Evolutionary conservation across 129 eudicot genomes (phyloP), one percentile per base, ranked within the genome.

Genomic region (Helianthus tuberosus): DNA sequence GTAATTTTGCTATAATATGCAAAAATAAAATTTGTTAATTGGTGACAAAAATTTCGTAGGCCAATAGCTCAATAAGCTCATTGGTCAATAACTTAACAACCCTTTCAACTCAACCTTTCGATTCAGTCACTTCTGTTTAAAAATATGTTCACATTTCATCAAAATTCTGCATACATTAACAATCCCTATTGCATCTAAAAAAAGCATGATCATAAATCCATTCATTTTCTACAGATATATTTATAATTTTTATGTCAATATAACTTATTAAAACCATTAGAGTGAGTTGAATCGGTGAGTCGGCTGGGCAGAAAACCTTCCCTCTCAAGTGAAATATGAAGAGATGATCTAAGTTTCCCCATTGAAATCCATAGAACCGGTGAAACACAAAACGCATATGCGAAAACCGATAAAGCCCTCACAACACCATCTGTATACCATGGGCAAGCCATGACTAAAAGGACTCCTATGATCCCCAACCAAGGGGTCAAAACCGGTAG

Each of bases 391-490:
- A 90, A 88, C 0, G 96, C 96, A 66, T 90, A 93, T 48, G 75
- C 89, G 29, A 90, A 90, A 16, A 88, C 84, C 2, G 86, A 80
- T 25, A 90, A 82, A 6, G 96, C 96, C 78, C 96, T 88, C 55
- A 84, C 87, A 23, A 93, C 85, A 1, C 98, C 98, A 71, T 86
- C 85, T 0, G 68, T 55, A 75, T 93, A 93, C 96, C 95, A 86
- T 2, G 98, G 96, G 69, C 64, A 86, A 25, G 96, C 98, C 98
- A 93, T 90, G 3, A 84, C 86, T 1, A 84, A 8, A 55, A 93
- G 92, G 27, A 83, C 70, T 11, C 96, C 96, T n/a, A 88, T 41
- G 44, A 84, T 84, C 16, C 89, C 98, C 0, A 88, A 41, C 86
- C 88, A 86, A 14, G 84, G 98, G 0, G 78, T 72, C 13, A 90